phyloP scores from a whole-genome alignment of 2,329 filamentous ascomycete species.

The Diaporthe batatas region DNA sequence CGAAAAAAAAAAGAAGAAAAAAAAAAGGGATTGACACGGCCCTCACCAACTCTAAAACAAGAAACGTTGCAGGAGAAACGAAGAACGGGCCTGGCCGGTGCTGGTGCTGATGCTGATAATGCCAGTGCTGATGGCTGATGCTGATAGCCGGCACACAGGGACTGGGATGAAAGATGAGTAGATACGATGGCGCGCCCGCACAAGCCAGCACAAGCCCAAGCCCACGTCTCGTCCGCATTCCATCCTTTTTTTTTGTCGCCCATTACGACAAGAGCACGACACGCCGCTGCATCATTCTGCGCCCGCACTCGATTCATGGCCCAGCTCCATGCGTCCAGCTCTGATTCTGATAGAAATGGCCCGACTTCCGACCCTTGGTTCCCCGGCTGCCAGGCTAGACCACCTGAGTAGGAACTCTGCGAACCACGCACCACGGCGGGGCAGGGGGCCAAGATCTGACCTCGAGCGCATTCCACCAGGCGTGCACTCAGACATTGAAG shows the following conservation, averaged over 20 bases:
- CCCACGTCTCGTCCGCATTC: conserved; percentile 22
- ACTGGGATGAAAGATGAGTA: conserved; percentile 25
- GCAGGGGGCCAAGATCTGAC: conserved; percentile 22
- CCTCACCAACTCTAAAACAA: conserved; percentile 4
- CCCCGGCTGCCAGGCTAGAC: no score
- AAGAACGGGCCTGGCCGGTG: conserved; percentile 25
- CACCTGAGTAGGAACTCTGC: not conserved
- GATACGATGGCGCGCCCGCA: conserved; percentile 27
- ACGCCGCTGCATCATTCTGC: conserved; percentile 20
- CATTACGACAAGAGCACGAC: conserved; percentile 19
- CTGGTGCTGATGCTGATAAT: not conserved
- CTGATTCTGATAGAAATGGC: conserved; percentile 2
- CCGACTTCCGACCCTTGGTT: no score
- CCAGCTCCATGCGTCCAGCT: conserved; percentile 25
- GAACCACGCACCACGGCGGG: not conserved
- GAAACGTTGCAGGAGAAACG: conserved; percentile 20
- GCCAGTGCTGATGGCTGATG: conserved; percentile 20
- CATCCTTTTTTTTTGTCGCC: conserved; percentile 16
- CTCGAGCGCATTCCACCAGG: not conserved
- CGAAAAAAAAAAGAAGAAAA: not conserved
- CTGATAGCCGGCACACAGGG: not conserved
- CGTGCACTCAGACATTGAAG: not conserved
- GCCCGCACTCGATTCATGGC: conserved; percentile 24
- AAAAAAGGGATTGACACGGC: not conserved
- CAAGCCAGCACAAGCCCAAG: conserved; percentile 30